Base-by-base conservation (phyloP, 139 green algal genomes). In the Micractinium conductrix region DNA sequence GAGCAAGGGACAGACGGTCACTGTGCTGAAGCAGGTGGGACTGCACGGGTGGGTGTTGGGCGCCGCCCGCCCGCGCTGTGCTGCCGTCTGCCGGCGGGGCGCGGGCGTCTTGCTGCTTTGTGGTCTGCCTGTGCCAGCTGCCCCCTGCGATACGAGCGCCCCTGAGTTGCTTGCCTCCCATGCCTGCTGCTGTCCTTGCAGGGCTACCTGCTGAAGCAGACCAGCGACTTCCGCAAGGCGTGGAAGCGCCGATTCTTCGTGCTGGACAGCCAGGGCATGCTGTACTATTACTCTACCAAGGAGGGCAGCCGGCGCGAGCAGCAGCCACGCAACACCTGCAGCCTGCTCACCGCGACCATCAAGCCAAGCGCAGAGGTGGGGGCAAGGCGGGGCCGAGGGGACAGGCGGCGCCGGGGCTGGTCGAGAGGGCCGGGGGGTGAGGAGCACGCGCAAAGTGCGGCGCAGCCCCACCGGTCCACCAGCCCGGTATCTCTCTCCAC, bases 161-260 rank as follows among this genome's bases (percentile, higher is more conserved):
- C 26, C 2, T 35, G 22, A 37, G 26, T 10, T 68, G 21, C 60
- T 9, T 68, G 60, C 60, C 26, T 5, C 60, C 26, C 58, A 33
- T 67, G 5, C 48, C 10, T 67, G 17, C 60, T 14, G 60, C 58
- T 37, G 22, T 4, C 1, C 48, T n/a, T 38, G 67, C 81, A 86
- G 81, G 95, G 95, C 37, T 98, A 97, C 86, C 82, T 98, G 45
- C 88, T 92, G 42, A 98, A 98, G 87, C 80, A 87, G 74, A 86
- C 53, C 38, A 87, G 73, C 72, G 90, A 91, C 74, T 88, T 93
- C 74, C 84, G 87, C 42, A 79, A 74, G 7, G 93, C 96, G 48
- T 98, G 92, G 93, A 96, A 97, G 88, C 88, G 93, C 45, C 90
- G 96, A 43, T 98, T 96, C 90, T 98, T 98, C 81, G 93, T 98